A percentile compares a stretch with the other conserved stretches of the same genome.
These are phyloP conservation scores for Thuja plicata DNA, from an alignment of 83 land plant species.

Conservation along the genomic window DNA sequence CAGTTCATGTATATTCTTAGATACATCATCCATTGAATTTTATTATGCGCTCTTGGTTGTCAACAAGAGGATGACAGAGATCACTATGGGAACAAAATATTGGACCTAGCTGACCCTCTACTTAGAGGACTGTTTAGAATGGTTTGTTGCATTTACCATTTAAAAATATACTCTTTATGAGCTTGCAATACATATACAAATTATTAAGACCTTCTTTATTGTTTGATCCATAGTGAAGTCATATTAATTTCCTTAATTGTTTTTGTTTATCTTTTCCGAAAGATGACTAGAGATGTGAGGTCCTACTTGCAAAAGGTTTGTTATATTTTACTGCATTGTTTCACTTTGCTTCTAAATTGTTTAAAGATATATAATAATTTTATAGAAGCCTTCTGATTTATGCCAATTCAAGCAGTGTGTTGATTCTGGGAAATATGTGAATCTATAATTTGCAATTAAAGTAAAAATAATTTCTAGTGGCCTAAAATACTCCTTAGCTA, in stretches of 20 bases:
- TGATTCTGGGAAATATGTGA: constrained; percentile 97
- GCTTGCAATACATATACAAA: neutral
- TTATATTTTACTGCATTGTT: neutral
- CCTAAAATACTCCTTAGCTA: constrained; percentile 95
- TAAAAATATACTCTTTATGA: neutral
- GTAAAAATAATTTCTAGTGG: constrained; percentile 99
- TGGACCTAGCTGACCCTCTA: constrained; percentile 99
- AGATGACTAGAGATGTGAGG: constrained; percentile 96
- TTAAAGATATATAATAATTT: neutral
- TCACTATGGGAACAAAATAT: constrained; percentile 98
- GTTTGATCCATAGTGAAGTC: neutral
- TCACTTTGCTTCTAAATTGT: neutral
- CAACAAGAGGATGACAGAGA: constrained; percentile 98
- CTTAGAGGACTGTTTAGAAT: constrained; percentile 96
- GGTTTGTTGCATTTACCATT: constrained; percentile 42
- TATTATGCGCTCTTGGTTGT: constrained; percentile 92
- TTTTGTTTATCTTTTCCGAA: constrained; percentile 79
- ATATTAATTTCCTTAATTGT: neutral
- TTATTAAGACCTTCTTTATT: neutral
- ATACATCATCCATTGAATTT: constrained; percentile 92
- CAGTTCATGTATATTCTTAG: constrained; percentile 20
- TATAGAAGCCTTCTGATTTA: neutral
- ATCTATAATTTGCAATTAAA: constrained; percentile 97
- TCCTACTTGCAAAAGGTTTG: constrained; percentile 89
- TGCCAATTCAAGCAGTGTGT: constrained; percentile 62